Percentiles rank a stretch among this genome's conserved stretches.
Evolutionary conservation across 176 grass and related monocot genomes (phyloP).

Genomic region (Ananas comosus): DNA sequence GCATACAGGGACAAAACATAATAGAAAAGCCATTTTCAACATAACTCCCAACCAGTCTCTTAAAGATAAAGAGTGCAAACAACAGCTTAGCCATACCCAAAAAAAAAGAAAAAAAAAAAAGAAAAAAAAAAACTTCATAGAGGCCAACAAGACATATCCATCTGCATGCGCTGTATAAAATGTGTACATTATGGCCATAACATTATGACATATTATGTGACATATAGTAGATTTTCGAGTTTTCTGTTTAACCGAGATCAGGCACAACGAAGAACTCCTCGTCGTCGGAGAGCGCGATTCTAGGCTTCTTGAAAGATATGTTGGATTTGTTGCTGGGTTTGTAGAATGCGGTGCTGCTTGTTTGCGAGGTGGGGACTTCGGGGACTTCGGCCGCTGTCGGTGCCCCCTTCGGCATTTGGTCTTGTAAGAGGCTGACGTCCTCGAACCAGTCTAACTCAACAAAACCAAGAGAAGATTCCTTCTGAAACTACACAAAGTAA

Average conservation of each 20-base stretch:
- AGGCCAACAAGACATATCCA: too few relatives aligned
- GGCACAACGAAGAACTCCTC: constrained; percentile 83
- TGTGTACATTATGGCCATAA: too few relatives aligned
- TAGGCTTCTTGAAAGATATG: constrained; percentile 47
- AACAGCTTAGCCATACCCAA: too few relatives aligned
- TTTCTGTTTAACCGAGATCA: constrained; percentile 59
- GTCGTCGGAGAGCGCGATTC: constrained; percentile 59
- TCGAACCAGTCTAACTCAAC: constrained; percentile 77
- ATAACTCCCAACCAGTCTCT: too few relatives aligned
- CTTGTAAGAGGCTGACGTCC: constrained; percentile 61
- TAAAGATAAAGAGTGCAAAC: too few relatives aligned
- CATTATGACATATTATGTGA: too few relatives aligned
- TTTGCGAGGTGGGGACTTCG: constrained; percentile 41
- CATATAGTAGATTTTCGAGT: too few relatives aligned
- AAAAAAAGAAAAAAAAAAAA: too few relatives aligned
- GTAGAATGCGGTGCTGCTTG: constrained; percentile 28
- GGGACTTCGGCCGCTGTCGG: constrained; percentile 49
- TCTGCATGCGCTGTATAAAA: too few relatives aligned
- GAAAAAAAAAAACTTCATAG: too few relatives aligned
- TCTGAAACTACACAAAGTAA: constrained; percentile 33
- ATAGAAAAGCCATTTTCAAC: too few relatives aligned
- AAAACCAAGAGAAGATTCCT: constrained; percentile 56
- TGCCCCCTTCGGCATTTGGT: constrained; percentile 35
- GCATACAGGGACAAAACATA: too few relatives aligned
- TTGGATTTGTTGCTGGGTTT: constrained; percentile 37